Base-by-base conservation (phyloP, 306 rosid genomes). In the Lathyrus tuberosus region DNA sequence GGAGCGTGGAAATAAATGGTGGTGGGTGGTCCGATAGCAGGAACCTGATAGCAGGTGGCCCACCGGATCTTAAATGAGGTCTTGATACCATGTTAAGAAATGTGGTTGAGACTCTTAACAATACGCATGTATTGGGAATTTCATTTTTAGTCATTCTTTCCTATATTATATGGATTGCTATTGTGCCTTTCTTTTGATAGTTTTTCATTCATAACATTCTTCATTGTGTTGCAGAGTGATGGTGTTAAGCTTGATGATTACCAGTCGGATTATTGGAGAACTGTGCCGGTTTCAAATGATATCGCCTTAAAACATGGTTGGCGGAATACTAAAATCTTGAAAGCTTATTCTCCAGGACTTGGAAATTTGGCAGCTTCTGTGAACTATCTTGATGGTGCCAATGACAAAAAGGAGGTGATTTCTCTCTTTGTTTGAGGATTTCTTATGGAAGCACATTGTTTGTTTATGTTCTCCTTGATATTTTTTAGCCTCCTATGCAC, bases 281-380 rank as follows among this genome's bases (percentile, higher is more conserved):
- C 86, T 78, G 82, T 72, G 69, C 75, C 80, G 67, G 77, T 86
- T 78, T 79, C 91, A 18, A 84, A 80, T 76, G 87, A 81, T 76
- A 70, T 78, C 78, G 86, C 88, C 53, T 64, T 78, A 54, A 82
- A 76, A 78, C 88, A 75, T 69, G 86, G 89, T 74, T 81, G 87
- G 94, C 69, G 66, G 59, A 84, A 79, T 84, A 84, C 87, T 65
- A 84, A 87, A 81, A 48, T 93, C 73, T 75, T 93, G 70, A 69
- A 81, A 79, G 88, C 97, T 65, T 81, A 79, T 84, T 88, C 97
- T 43, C 85, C 71, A 37, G 98, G 97, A 79, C 67, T 70, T 35
- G 97, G 86, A 78, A 85, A 84, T 62, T 70, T 90, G 84, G 81
- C 86, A 70, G 97, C 90, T 70, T 82, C 91, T 72, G 76, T 93